Evolutionary conservation across 345 rosid species (phyloP), one percentile per base, ranked within the genome.

Genomic region (Eucalyptus polybractea): DNA sequence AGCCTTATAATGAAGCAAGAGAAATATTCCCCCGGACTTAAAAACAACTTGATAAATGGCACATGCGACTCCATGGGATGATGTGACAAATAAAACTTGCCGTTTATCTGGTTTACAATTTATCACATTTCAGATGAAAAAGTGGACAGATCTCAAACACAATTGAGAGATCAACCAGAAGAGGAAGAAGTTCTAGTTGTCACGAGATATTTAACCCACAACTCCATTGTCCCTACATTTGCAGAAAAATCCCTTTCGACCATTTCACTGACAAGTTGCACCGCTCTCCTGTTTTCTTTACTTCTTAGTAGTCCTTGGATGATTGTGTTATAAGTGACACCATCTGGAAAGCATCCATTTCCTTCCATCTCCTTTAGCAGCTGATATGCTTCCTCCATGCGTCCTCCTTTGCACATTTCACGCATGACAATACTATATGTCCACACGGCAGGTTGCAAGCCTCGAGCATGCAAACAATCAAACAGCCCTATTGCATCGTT

Each of bases 201-300:
- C 29, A 56, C 3, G 62, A 56, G 62, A 56, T 56, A 24, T 56
- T 56, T 56, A 56, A 56, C 62, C 62, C 62, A 56, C 62, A 56
- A 56, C 62, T 56, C 62, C 56, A 51, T 51, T 3, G 56, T 51
- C 56, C 56, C 56, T 17, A 51, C 22, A 51, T 51, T 51, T 51
- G 54, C 54, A 51, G 54, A 51, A 51, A 51, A 51, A 51, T 8
- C 54, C 54, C 3, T 16, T 51, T 51, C 54, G 1, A 51, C 54
- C 54, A 51, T 51, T 51, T 51, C 54, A 51, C 54, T 4, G 1
- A 51, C 54, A 51, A 51, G 54, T 51, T 51, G 54, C 2, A 4
- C 54, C 0, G 54, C 54, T 51, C 54, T 51, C 54, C 0, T 16
- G 0, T 51, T 51, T 51, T 51, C 8, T 0, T 51, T 51, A 17